Evolutionary conservation across 2,329 filamentous ascomycete species (phyloP).

Genomic region (Colletotrichum sp.): DNA sequence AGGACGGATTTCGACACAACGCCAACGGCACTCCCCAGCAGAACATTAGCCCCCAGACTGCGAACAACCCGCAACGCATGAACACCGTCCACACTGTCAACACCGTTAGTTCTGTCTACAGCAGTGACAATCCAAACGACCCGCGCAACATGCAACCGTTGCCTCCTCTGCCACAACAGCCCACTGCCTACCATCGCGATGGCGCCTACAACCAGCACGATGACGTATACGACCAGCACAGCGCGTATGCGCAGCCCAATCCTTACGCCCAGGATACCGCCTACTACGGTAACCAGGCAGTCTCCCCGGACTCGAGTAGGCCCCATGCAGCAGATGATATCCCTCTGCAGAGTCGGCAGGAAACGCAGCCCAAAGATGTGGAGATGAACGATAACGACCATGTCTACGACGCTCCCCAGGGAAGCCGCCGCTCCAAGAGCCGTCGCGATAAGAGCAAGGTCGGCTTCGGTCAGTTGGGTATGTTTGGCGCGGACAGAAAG

Average conservation of each 20-base stretch:
- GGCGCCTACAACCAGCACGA: neutral
- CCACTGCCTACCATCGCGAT: neutral
- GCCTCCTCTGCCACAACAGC: neutral
- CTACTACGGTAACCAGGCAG: constrained; percentile 55
- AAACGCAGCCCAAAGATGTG: constrained; percentile 38
- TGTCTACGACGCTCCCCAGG: constrained; percentile 61
- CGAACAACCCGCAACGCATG: constrained; percentile 25
- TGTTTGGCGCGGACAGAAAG: constrained; percentile 60
- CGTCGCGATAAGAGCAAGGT: constrained; percentile 45
- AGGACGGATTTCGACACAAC: constrained; percentile 26
- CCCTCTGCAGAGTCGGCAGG: constrained; percentile 55
- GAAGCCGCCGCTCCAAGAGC: constrained; percentile 23
- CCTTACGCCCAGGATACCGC: constrained; percentile 57
- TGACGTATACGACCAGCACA: constrained; percentile 22
- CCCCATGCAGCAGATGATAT: constrained; percentile 54
- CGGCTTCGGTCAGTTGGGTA: constrained; percentile 62
- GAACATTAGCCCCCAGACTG: neutral
- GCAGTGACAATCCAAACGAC: constrained; percentile 3
- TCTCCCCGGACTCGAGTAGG: constrained; percentile 34
- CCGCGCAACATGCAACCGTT: neutral
- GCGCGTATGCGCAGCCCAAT: constrained; percentile 43
- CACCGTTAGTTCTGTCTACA: constrained; percentile 8
- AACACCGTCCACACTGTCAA: constrained; percentile 11
- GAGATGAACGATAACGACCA: constrained; percentile 57
- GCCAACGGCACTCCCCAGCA: constrained; percentile 18